These are phyloP conservation scores for Podospora australis DNA, from an alignment of 495 filamentous ascomycete species.

Conservation along the genomic window DNA sequence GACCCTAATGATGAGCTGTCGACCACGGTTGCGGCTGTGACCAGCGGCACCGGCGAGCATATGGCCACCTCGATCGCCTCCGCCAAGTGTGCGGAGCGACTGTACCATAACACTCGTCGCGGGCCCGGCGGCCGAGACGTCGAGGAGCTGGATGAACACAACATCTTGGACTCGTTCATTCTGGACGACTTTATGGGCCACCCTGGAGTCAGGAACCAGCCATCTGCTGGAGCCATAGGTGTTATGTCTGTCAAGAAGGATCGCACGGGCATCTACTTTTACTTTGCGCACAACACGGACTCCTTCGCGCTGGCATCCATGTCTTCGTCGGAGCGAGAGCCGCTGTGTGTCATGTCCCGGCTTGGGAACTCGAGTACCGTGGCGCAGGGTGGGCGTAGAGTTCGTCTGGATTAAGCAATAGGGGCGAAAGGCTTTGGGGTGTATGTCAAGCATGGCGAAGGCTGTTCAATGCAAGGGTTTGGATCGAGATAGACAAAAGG, in stretches of 20 bases:
- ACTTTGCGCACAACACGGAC: slow-evolving; percentile 90
- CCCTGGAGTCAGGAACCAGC: slow-evolving; percentile 65
- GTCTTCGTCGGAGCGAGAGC: slow-evolving; percentile 63
- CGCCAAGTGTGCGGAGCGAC: slow-evolving; percentile 64
- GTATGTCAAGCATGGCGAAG: not conserved
- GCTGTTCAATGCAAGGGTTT: not conserved
- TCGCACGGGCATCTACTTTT: slow-evolving; percentile 60
- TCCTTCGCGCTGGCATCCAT: slow-evolving; percentile 88
- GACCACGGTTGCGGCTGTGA: slow-evolving; percentile 67
- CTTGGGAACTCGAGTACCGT: slow-evolving; percentile 31
- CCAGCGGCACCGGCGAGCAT: slow-evolving; percentile 93
- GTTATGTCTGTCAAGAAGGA: slow-evolving; percentile 79
- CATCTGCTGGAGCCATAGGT: slow-evolving; percentile 71
- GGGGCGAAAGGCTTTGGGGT: not conserved
- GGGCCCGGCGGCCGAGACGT: slow-evolving; percentile 50
- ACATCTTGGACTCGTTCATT: slow-evolving; percentile 65
- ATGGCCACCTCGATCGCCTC: slow-evolving; percentile 90
- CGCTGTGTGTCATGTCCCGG: slow-evolving; percentile 80
- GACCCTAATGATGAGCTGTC: slow-evolving; percentile 49
- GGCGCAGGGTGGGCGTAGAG: slow-evolving; percentile 46
- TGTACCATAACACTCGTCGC: slow-evolving; percentile 61
- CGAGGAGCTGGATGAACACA: slow-evolving; percentile 61
- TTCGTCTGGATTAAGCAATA: slow-evolving; percentile 28
- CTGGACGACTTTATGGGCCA: slow-evolving; percentile 76
- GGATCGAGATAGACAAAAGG: not conserved